A percentile compares a stretch with the other conserved stretches of the same genome.
Evolutionary conservation across 345 rosid species (phyloP).

Genomic region (Rhodamnia argentea): DNA sequence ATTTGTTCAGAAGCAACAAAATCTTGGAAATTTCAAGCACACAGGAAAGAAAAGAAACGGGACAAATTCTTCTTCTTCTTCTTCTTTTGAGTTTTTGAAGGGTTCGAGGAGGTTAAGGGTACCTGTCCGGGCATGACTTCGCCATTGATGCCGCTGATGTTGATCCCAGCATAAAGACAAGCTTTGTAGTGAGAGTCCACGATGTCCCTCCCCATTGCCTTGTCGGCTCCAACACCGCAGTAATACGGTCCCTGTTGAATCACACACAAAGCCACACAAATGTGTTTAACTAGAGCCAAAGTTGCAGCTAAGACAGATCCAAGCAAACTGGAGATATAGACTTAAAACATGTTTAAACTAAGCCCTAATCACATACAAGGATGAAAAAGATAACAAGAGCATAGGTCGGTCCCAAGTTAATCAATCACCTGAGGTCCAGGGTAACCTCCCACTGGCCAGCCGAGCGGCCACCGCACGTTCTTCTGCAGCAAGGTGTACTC

Average conservation of each 20-base stretch:
- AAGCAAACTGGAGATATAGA: not conserved
- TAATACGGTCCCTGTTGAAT: slow-evolving; percentile 27
- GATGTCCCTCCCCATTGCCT: slow-evolving; percentile 26
- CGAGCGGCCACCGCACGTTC: slow-evolving; percentile 17
- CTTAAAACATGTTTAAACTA: not conserved
- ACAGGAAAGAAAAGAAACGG: not conserved
- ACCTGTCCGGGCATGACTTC: slow-evolving; percentile 44
- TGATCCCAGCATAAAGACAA: slow-evolving; percentile 30
- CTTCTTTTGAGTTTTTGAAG: not conserved
- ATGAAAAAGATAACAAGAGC: not conserved
- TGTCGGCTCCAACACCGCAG: slow-evolving; percentile 30
- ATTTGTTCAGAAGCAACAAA: not conserved
- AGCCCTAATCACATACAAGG: not conserved
- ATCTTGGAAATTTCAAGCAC: not conserved
- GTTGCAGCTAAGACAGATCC: not conserved
- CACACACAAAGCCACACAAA: not conserved
- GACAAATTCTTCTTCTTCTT: not conserved
- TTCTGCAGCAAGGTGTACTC: slow-evolving; percentile 23
- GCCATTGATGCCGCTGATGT: slow-evolving; percentile 32
- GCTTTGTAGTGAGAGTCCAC: slow-evolving; percentile 33
- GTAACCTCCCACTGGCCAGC: slow-evolving; percentile 26
- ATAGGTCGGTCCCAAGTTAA: not conserved
- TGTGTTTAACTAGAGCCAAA: not conserved
- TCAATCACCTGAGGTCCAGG: slow-evolving; percentile 20
- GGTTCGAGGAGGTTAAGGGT: not conserved